phyloP scores from a whole-genome alignment of 2,329 filamentous ascomycete genomes.

The Clarireedia homoeocarpa region DNA sequence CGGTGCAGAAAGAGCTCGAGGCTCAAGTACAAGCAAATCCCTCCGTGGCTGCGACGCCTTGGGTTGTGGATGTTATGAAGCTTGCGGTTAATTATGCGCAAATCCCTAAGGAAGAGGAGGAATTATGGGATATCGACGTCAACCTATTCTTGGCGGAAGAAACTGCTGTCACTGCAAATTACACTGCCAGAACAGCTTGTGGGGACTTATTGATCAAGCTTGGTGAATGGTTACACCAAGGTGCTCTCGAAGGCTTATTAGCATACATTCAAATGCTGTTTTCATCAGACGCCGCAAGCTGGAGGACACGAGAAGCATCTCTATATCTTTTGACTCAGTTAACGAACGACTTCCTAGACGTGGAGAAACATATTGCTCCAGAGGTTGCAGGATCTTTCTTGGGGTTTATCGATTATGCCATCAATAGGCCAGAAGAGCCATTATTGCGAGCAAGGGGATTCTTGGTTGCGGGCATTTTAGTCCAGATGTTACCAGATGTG shows the following conservation, averaged over 20 bases:
- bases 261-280: constrained; percentile 71
- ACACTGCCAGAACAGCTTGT: constrained; percentile 86
- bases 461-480: constrained; percentile 73
- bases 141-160: constrained; percentile 95
- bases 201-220: constrained; percentile 89
- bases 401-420: constrained; percentile 70
- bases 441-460: constrained; percentile 83
- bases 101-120: constrained; percentile 87
- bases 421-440: constrained; percentile 59
- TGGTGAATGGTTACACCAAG: constrained; percentile 76
- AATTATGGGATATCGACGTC: constrained; percentile 92
- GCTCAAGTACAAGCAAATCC: constrained; percentile 59
- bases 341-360: constrained; percentile 74
- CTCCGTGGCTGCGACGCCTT: constrained; percentile 57
- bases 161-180: constrained; percentile 89
- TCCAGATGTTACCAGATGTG: constrained; percentile 56
- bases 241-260: constrained; percentile 71
- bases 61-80: constrained; percentile 84
- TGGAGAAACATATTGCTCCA: constrained; percentile 60
- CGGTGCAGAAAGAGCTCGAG: constrained; percentile 84
- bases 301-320: constrained; percentile 67
- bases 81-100: constrained; percentile 79
- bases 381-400: constrained; percentile 68
- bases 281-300: constrained; percentile 41
- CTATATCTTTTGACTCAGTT: constrained; percentile 82